Conservation (phyloP, 176 grass and related monocot genomes). For the Lolium rigidum region DNA sequence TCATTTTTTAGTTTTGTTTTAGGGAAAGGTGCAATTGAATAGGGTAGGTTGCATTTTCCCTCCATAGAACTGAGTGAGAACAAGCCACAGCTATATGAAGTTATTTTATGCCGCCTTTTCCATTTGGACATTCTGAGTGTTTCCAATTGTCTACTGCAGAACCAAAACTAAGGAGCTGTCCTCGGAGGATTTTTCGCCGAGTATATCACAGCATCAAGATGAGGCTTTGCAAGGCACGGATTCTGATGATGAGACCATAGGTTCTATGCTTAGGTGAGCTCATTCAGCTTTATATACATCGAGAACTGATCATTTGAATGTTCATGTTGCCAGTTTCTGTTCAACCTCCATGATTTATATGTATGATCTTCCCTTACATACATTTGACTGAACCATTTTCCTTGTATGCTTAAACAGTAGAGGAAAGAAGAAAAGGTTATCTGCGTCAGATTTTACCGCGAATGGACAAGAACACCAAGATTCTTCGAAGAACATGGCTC, state of each 20-base stretch:
- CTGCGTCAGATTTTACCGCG: conserved; percentile 11
- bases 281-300: conserved; percentile 35
- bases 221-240: conserved; percentile 45
- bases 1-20: not conserved
- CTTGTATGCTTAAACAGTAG: conserved; percentile 40
- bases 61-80: not conserved
- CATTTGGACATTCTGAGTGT: conserved; percentile 19
- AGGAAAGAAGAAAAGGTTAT: conserved; percentile 54
- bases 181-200: conserved; percentile 25
- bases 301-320: conserved; percentile 24
- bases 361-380: not conserved
- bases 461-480: conserved; percentile 38
- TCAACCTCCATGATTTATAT: conserved; percentile 27
- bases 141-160: conserved; percentile 36
- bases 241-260: conserved; percentile 65
- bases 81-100: conserved; percentile 17
- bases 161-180: conserved; percentile 49
- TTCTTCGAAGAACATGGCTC: conserved; percentile 14
- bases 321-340: not conserved
- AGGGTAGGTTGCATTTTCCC: not conserved
- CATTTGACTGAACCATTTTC: conserved; percentile 11
- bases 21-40: no score
- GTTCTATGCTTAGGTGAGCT: conserved; percentile 72
- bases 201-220: conserved; percentile 48
- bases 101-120: conserved; percentile 15